Percentiles rank a stretch among this genome's conserved stretches.
These are phyloP conservation scores for Haberlea rhodopensis DNA, from an alignment of 257 asterid species.

Conservation along the genomic window DNA sequence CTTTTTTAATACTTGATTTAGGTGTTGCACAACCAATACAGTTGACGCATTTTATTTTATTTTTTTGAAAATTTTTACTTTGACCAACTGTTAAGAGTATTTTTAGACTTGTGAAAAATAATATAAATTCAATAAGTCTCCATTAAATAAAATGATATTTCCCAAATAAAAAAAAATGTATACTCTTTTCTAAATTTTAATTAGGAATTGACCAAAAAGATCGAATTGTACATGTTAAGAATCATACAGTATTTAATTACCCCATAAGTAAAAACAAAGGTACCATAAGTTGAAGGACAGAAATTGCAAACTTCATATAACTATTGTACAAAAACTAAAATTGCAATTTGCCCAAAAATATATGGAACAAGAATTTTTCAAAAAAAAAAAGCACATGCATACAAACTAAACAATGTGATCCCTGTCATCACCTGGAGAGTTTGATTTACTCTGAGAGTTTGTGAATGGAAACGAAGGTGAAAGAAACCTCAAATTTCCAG, in stretches of 20 bases:
- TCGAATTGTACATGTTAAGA: background rate
- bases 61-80: no score
- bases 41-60: no score
- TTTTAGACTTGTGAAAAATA: background rate
- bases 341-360: background rate
- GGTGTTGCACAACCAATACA: no score
- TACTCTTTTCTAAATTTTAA: background rate
- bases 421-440: conserved; percentile 37
- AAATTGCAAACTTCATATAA: background rate
- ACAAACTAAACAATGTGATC: conserved; percentile 24
- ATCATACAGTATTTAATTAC: no score
- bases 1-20: no score
- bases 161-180: no score
- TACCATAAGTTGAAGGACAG: background rate
- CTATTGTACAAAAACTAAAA: background rate
- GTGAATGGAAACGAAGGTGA: background rate
- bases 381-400: background rate
- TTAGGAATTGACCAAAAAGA: background rate
- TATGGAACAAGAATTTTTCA: background rate
- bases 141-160: background rate
- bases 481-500: background rate
- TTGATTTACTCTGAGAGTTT: conserved; percentile 32
- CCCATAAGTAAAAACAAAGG: background rate
- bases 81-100: background rate
- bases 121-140: background rate